Base-by-base conservation (phyloP, 371 early-diverging fungal genomes). In the Mucor sp. region DNA sequence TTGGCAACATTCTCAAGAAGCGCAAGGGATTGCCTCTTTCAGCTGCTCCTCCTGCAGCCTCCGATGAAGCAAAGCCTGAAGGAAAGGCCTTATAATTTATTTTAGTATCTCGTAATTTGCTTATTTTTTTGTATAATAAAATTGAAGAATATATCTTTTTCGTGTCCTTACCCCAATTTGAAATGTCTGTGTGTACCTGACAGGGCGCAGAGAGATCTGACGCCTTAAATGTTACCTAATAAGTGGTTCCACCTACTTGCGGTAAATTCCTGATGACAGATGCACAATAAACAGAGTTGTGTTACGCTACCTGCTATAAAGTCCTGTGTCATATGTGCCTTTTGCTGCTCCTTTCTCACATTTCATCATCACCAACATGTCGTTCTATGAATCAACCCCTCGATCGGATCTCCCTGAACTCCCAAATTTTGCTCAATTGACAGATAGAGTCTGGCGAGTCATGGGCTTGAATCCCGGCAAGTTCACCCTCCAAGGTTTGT, bases 1-100 rank as follows among this genome's bases (percentile, higher is more conserved):
- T 99, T 72, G 90, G 91, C 76, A 96, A 96, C 71, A 90, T 94
- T 23, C 68, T 95, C 63, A 88, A 85, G 74, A 78, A 84, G 68
- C 79, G 85, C 64, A 83, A 79, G 65, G 83, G 76, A 15, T 60
- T 79, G 37, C 76, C 78, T 47, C 68, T 74, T 19, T 44, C 63
- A 57, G 21, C 70, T 27, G 47, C 53, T 25, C 53, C 53, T 27
- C 63, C 62, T 4, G 19, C 62, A 8, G 14, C 43, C 14, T n/a
- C 60, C 21, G 43, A 43, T 8, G 17, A 60, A 19, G 1, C 58
- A 15, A 44, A 53, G 55, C 8, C 62, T 39, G 53, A 37, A n/a
- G 33, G n/a, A 25, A 63, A 63, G 53, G 8, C 55, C 5, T 63
- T 62, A 53, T 62, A 62, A 62, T 33, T 50, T 33, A 19, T 62